These are phyloP conservation scores for Chaetomium olivaceum DNA, from an alignment of 2,329 filamentous ascomycete genomes.

Conservation along the genomic window DNA sequence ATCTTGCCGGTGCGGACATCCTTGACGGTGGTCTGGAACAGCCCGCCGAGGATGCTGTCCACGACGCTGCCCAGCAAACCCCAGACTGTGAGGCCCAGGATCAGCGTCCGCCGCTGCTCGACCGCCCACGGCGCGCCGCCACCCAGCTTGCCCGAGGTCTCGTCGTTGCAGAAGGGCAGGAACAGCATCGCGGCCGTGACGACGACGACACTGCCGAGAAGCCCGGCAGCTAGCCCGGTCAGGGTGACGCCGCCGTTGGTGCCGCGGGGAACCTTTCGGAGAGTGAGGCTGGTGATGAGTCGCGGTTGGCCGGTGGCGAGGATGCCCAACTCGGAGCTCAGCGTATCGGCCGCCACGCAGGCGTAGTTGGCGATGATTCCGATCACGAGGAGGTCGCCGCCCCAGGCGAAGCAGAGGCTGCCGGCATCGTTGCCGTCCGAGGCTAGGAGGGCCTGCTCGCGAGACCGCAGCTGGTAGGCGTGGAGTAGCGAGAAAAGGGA, in stretches of 20 bases:
- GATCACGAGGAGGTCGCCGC: slow-evolving; percentile 62
- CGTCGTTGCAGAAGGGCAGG: slow-evolving; percentile 64
- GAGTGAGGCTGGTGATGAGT: slow-evolving; percentile 76
- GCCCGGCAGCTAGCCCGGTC: slow-evolving; percentile 70
- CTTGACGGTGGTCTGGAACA: slow-evolving; percentile 82
- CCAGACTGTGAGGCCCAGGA: slow-evolving; percentile 65
- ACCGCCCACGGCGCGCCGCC: slow-evolving; percentile 53
- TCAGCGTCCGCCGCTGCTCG: slow-evolving; percentile 48
- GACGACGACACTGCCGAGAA: slow-evolving; percentile 72
- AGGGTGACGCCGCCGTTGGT: slow-evolving; percentile 91
- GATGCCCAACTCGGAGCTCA: slow-evolving; percentile 93
- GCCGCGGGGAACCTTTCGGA: slow-evolving; percentile 80
- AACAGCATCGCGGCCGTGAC: slow-evolving; percentile 64
- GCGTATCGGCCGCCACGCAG: slow-evolving; percentile 88
- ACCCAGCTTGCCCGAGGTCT: slow-evolving; percentile 41
- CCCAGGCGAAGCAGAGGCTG: slow-evolving; percentile 59
- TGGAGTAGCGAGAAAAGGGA: slow-evolving; percentile 64
- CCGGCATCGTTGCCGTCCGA: slow-evolving; percentile 36
- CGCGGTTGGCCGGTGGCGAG: slow-evolving; percentile 73
- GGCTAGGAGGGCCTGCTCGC: slow-evolving; percentile 45
- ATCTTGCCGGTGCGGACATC: slow-evolving; percentile 84
- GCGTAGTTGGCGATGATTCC: slow-evolving; percentile 83
- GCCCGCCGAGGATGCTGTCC: slow-evolving; percentile 83
- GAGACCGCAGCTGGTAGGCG: slow-evolving; percentile 57
- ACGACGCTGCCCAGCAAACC: slow-evolving; percentile 79